Conservation (phyloP, 106 monocot genomes). For the Dendrobium huoshanense region DNA sequence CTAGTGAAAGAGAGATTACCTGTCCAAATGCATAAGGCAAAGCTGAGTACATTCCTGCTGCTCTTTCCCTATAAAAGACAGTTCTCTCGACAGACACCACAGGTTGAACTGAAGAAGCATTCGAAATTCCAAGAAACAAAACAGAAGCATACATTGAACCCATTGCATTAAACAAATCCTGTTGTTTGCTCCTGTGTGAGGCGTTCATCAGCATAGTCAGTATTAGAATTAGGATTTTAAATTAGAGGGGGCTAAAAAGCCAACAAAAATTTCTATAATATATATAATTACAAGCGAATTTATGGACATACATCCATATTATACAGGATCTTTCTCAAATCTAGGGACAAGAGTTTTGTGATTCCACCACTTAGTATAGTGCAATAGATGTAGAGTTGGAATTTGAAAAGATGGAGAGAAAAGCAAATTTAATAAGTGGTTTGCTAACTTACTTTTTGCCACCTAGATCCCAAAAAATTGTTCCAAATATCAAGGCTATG, state of each 20-base stretch:
- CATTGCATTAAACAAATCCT: constrained; percentile 18
- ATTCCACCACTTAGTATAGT: background rate
- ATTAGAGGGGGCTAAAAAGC: no score
- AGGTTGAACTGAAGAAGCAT: constrained; percentile 4
- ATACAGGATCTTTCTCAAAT: no score
- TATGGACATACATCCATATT: no score
- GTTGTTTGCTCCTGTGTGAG: constrained; percentile 14
- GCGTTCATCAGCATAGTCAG: constrained; percentile 1
- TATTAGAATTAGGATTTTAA: no score
- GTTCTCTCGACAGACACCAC: constrained; percentile 24
- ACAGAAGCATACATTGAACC: constrained; percentile 18
- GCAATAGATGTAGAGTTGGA: background rate
- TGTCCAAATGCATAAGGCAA: constrained; percentile 28
- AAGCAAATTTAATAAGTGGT: background rate
- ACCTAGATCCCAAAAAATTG: constrained; percentile 28
- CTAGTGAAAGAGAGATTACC: constrained; percentile 32
- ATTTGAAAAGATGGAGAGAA: background rate
- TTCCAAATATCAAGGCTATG: constrained; percentile 15
- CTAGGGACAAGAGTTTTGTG: no score
- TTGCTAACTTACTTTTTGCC: constrained; percentile 12
- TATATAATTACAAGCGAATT: no score
- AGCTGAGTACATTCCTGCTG: constrained; percentile 26
- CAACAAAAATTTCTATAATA: no score
- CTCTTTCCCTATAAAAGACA: constrained; percentile 27
- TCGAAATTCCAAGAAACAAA: constrained; percentile 11